Evolutionary conservation across 1,139 yeast species (phyloP).

Genomic region (Saccharomyces hybrid): DNA sequence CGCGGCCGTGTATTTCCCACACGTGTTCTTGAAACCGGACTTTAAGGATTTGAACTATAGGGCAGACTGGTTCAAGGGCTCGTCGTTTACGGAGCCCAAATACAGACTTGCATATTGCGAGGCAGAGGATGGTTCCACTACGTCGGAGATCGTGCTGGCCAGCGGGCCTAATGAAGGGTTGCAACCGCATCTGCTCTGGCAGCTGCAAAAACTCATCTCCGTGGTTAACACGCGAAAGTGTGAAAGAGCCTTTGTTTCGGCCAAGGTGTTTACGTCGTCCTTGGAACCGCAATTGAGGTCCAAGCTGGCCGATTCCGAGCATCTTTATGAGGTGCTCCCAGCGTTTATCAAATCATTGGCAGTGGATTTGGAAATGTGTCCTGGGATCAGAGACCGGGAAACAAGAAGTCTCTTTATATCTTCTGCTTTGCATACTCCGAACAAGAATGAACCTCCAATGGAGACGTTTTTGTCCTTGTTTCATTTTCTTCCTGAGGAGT

Average conservation of each 20-base stretch:
- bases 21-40: conserved; percentile 15
- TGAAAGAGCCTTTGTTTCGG: conserved; percentile 20
- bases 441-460: conserved; percentile 9
- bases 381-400: conserved; percentile 8
- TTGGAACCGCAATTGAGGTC: conserved; percentile 16
- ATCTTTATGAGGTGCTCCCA: conserved; percentile 25
- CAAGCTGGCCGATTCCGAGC: conserved; percentile 18
- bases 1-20: conserved; percentile 21
- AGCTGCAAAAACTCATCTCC: conserved; percentile 22
- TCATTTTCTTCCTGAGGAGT: conserved; percentile 30
- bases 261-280: conserved; percentile 16
- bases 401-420: conserved; percentile 19
- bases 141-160: conserved; percentile 5
- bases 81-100: not conserved
- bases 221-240: conserved; percentile 16
- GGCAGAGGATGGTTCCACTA: not conserved
- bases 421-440: conserved; percentile 21
- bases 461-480: conserved; percentile 23
- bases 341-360: conserved; percentile 23
- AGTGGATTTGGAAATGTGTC: conserved; percentile 18
- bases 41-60: conserved; percentile 19
- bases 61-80: conserved; percentile 21
- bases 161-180: conserved; percentile 6
- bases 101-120: not conserved
- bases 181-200: conserved; percentile 24